A percentile compares a stretch with the other conserved stretches of the same genome.
Evolutionary conservation across 163 green algal genomes (phyloP).

Genomic region (Volvox carteri): DNA sequence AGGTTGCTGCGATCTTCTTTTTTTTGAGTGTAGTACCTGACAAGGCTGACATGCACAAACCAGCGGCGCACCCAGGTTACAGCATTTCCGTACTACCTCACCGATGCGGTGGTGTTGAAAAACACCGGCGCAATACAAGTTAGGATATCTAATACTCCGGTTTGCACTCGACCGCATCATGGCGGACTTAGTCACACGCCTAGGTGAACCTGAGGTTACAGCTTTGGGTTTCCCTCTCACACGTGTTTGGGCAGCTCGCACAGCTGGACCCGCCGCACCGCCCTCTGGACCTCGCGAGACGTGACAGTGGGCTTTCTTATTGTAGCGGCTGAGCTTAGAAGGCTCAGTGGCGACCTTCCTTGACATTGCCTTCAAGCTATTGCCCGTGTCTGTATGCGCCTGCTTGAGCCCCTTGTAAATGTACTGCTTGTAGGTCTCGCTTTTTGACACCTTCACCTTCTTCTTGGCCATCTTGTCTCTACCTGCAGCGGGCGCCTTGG

Average conservation of each 20-base stretch:
- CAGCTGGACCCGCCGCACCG: conserved; percentile 83
- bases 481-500: not conserved
- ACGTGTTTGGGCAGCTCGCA: conserved; percentile 95
- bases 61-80: no score
- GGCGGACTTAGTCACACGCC: no score
- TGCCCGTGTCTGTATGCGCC: conserved; percentile 85
- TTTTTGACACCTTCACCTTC: conserved; percentile 15
- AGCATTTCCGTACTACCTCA: conserved; percentile 67
- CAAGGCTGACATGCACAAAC: no score
- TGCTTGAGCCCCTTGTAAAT: conserved; percentile 70
- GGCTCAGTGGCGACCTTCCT: conserved; percentile 93
- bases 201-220: conserved; percentile 96
- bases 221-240: conserved; percentile 96
- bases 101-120: conserved; percentile 23
- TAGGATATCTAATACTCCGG: no score
- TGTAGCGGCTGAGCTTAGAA: conserved; percentile 61
- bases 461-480: conserved; percentile 27
- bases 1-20: no score
- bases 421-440: conserved; percentile 64
- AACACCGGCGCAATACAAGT: not conserved
- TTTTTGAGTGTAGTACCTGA: no score
- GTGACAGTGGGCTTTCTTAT: conserved; percentile 58
- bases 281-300: conserved; percentile 67
- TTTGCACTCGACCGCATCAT: not conserved
- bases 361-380: conserved; percentile 80